Evolutionary conservation across 768 basidiomycete species (phyloP), one percentile per base, ranked within the genome.

Genomic region (Pisolithus sp.): DNA sequence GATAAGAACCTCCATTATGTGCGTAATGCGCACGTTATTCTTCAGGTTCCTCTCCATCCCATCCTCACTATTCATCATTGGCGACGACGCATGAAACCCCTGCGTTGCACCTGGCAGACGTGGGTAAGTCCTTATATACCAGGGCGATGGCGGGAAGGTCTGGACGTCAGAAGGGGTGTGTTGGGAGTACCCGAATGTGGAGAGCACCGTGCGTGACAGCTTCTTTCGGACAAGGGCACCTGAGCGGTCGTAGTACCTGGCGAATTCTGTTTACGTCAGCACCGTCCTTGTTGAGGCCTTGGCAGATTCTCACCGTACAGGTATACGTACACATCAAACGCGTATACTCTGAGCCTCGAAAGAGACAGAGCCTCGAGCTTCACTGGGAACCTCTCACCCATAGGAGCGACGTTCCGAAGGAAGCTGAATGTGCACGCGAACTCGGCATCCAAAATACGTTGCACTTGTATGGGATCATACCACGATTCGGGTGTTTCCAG

Each of bases 361-460:
- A 95, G 64, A 2, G 95, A 94, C 76, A 88, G 80, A 50, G 97
- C 71, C 1, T 88, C 84, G 26, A 99, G 74, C 24, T 79, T 79
- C 23, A 97, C 70, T 0, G 93, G 90, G 48, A 97, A 75, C 5
- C 75, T 75, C 37, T 91, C 88, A 30, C 93, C 94, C 24, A 98
- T 80, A 17, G 85, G 81, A 68, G 93, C 89, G 53, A 81, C 84
- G 53, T 86, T 81, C 5, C 83, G 85, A 15, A 82, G 77, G 12
- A 93, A 70, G 2, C 83, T 77, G 46, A 96, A 82, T 40, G 86
- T 72, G 61, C 94, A 96, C 51, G 86, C 83, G 57, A 93, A 62
- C 63, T 95, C 89, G 46, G 82, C 77, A 52, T 97, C 94, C 95
- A 94, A 99, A 59, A 86, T 82, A 18, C 90, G 75, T 63, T 95